Conservation (phyloP, 2,329 filamentous ascomycete species). For the Beauveria scarabaeidicola region DNA sequence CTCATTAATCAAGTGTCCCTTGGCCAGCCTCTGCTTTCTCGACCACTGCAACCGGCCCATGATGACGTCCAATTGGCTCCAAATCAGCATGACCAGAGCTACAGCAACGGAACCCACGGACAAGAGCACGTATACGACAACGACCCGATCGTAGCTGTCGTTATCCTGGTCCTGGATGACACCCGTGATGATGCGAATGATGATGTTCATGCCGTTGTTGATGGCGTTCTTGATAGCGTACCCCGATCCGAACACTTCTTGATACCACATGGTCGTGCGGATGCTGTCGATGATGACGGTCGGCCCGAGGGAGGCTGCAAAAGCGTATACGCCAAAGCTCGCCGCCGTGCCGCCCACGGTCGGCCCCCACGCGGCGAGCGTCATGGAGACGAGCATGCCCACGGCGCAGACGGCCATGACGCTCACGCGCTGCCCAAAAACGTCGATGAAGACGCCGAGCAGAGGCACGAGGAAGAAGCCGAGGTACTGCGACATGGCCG, state of each 20-base stretch:
- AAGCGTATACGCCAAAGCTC: slow-evolving; percentile 50
- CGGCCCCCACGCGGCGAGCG: slow-evolving; percentile 42
- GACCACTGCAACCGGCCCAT: slow-evolving; percentile 49
- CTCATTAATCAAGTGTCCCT: slow-evolving; percentile 34
- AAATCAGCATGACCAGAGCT: slow-evolving; percentile 28
- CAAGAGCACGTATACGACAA: slow-evolving; percentile 47
- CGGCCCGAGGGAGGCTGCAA: slow-evolving; percentile 46
- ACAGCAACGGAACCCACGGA: slow-evolving; percentile 41
- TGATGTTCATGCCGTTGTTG: slow-evolving; percentile 56
- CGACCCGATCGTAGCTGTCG: slow-evolving; percentile 46
- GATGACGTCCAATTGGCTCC: slow-evolving; percentile 31
- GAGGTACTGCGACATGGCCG: slow-evolving; percentile 44
- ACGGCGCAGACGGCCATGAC: slow-evolving; percentile 45
- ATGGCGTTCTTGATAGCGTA: slow-evolving; percentile 54
- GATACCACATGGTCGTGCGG: slow-evolving; percentile 51
- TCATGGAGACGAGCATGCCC: slow-evolving; percentile 45
- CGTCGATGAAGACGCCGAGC: slow-evolving; percentile 47
- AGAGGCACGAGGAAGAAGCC: slow-evolving; percentile 51
- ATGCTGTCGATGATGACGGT: slow-evolving; percentile 53
- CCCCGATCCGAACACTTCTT: slow-evolving; percentile 50
- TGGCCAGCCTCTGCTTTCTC: slow-evolving; percentile 39
- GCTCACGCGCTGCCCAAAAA: slow-evolving; percentile 44
- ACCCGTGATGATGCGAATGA: slow-evolving; percentile 48
- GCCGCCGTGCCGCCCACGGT: slow-evolving; percentile 45
- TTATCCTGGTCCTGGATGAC: slow-evolving; percentile 50